Evolutionary conservation across 2,329 filamentous ascomycete species (phyloP).

Genomic region (Penicillium crustosum): DNA sequence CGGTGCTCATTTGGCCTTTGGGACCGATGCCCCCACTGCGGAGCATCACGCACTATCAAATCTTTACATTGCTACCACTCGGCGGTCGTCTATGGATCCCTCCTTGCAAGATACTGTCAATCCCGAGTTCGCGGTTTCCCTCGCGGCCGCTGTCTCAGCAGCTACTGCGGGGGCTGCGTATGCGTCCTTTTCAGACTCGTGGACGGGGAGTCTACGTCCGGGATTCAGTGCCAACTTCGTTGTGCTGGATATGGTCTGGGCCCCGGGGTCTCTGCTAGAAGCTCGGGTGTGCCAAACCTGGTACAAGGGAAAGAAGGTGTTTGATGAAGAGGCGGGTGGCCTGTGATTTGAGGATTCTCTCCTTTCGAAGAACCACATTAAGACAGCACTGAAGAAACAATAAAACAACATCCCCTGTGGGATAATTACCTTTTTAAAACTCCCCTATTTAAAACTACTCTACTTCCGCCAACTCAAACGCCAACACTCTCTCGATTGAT

Average conservation of each 20-base stretch:
- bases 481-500: not conserved
- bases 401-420: no score
- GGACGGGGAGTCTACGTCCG: conserved; percentile 39
- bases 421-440: not conserved
- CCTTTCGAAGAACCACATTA: not conserved
- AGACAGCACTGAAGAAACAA: not conserved
- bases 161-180: conserved; percentile 49
- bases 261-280: conserved; percentile 37
- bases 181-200: conserved; percentile 45
- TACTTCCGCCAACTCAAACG: not conserved
- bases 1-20: conserved; percentile 47
- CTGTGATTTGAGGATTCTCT: not conserved
- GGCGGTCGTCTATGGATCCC: conserved; percentile 45
- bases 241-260: conserved; percentile 45
- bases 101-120: conserved; percentile 41
- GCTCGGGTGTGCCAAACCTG: conserved; percentile 45
- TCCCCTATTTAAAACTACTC: not conserved
- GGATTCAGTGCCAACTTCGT: conserved; percentile 47
- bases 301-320: conserved; percentile 35
- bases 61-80: conserved; percentile 52
- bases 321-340: not conserved
- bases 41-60: conserved; percentile 47
- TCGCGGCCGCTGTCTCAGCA: conserved; percentile 46
- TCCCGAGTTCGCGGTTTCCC: conserved; percentile 41
- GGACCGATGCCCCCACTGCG: conserved; percentile 52